A percentile compares a stretch with the other conserved stretches of the same genome.
Evolutionary conservation across 2,329 filamentous ascomycete species (phyloP).

Genomic region (Paraphoma sp.): DNA sequence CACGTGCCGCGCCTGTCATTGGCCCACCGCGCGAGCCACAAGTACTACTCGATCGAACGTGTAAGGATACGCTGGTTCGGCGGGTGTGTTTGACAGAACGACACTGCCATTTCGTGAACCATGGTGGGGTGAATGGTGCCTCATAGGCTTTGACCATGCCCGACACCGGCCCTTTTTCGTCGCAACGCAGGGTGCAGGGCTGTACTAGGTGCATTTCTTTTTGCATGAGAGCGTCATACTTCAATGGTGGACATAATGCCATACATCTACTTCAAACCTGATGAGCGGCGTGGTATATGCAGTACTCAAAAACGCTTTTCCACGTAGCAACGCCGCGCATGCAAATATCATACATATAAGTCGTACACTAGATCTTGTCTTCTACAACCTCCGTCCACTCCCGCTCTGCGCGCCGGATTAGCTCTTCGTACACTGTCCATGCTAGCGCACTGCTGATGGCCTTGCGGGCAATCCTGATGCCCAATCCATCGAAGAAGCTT

Average conservation of each 20-base stretch:
- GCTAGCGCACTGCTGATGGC: slow-evolving; percentile 92
- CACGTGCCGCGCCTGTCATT: slow-evolving; percentile 14
- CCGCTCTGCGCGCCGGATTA: slow-evolving; percentile 75
- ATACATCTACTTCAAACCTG: neutral
- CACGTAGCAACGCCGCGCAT: neutral
- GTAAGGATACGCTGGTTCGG: slow-evolving; percentile 18
- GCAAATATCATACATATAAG: neutral
- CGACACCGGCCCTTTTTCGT: slow-evolving; percentile 10
- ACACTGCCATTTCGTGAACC: slow-evolving; percentile 8
- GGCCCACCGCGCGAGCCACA: slow-evolving; percentile 5
- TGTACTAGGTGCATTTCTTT: neutral
- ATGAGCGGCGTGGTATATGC: neutral
- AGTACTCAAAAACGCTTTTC: neutral
- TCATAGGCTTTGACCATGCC: slow-evolving; percentile 17
- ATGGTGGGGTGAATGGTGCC: slow-evolving; percentile 11
- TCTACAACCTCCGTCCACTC: slow-evolving; percentile 39
- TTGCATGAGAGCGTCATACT: neutral
- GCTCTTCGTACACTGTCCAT: slow-evolving; percentile 96
- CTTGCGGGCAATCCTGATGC: slow-evolving; percentile 86
- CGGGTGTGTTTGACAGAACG: neutral
- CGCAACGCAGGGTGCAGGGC: neutral
- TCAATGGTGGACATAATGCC: neutral
- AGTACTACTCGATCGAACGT: slow-evolving; percentile 10
- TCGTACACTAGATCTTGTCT: slow-evolving; percentile 21
- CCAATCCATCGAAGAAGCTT: slow-evolving; percentile 85